phyloP scores from a whole-genome alignment of 257 asterid genomes.

The Leonotis leonurus region DNA sequence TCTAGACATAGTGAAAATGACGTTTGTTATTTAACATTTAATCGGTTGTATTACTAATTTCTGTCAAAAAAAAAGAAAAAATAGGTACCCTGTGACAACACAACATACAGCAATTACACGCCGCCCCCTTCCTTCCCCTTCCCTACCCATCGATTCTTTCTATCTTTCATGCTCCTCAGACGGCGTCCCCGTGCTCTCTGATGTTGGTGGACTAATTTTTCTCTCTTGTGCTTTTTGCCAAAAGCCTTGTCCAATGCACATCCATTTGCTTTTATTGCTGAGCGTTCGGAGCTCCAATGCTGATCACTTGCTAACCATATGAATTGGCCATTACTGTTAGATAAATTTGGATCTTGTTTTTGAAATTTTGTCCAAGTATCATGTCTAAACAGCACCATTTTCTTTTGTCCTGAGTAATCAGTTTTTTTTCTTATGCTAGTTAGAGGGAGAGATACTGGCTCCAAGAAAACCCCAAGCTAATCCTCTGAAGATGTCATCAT shows the following conservation, averaged over 20 bases:
- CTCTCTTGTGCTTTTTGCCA: not conserved
- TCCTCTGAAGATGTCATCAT: constrained; percentile 40
- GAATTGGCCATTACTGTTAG: not conserved
- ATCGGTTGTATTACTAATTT: not conserved
- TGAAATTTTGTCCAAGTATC: not conserved
- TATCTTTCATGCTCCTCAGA: too few relatives aligned
- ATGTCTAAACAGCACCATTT: not conserved
- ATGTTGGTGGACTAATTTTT: not conserved
- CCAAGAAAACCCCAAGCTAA: constrained; percentile 29
- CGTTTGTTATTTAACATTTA: not conserved
- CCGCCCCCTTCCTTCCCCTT: too few relatives aligned
- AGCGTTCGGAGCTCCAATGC: not conserved
- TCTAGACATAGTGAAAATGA: not conserved
- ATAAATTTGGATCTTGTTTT: not conserved
- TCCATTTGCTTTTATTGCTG: not conserved
- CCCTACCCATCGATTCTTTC: too few relatives aligned
- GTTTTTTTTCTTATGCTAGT: not conserved
- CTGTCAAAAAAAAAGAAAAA: not conserved
- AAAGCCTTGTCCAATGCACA: not conserved
- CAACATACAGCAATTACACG: too few relatives aligned
- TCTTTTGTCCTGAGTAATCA: not conserved
- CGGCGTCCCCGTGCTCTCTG: too few relatives aligned
- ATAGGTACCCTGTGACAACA: too few relatives aligned
- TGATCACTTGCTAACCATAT: not conserved
- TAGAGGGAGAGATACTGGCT: constrained; percentile 9